These are phyloP conservation scores for Psilocybe sp. DNA, from an alignment of 768 basidiomycete genomes.

Conservation along the genomic window DNA sequence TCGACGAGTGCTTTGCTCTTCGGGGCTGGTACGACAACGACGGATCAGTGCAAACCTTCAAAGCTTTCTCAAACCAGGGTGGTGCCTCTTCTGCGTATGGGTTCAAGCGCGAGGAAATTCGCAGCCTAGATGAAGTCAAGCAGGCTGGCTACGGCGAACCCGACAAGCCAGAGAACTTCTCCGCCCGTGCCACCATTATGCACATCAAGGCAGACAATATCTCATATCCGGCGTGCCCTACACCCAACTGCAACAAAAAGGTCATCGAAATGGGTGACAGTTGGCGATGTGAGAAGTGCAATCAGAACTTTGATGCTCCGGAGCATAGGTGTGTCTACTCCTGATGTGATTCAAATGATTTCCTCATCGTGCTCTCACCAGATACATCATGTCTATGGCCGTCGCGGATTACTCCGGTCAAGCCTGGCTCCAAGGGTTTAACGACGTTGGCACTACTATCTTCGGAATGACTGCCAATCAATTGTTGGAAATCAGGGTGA, in stretches of 20 bases:
- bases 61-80: constrained; percentile 57
- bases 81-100: constrained; percentile 34
- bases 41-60: constrained; percentile 65
- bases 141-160: constrained; percentile 70
- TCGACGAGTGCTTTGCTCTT: constrained; percentile 81
- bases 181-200: constrained; percentile 77
- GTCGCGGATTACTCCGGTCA: constrained; percentile 89
- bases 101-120: constrained; percentile 73
- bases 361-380: constrained; percentile 19
- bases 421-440: constrained; percentile 93
- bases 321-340: constrained; percentile 67
- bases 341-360: constrained; percentile 1
- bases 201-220: constrained; percentile 83
- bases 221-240: constrained; percentile 86
- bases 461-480: constrained; percentile 82
- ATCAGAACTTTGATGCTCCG: constrained; percentile 64
- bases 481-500: constrained; percentile 68
- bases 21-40: constrained; percentile 89
- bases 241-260: constrained; percentile 85
- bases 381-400: constrained; percentile 82
- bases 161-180: constrained; percentile 81
- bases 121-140: constrained; percentile 75
- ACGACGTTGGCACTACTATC: constrained; percentile 78
- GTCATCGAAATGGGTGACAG: constrained; percentile 61
- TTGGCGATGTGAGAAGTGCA: constrained; percentile 97